phyloP scores from a whole-genome alignment of 176 grass and related monocot species.

The Eragrostis nindensis region DNA sequence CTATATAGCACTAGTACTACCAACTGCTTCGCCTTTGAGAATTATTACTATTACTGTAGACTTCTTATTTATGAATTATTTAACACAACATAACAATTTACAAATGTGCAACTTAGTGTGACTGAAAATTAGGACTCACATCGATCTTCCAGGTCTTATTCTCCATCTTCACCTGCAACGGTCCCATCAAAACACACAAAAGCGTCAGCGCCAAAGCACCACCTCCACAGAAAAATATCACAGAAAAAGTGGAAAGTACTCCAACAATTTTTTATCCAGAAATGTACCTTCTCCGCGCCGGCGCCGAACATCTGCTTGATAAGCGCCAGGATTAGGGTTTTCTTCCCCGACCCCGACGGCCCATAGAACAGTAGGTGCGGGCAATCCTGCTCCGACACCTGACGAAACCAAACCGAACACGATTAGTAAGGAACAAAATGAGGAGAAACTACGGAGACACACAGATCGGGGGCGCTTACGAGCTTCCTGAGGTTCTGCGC shows the following conservation, averaged over 20 bases:
- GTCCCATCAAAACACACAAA: background rate
- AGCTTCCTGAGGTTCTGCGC: constrained; percentile 85
- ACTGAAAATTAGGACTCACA: constrained; percentile 54
- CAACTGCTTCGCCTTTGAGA: background rate
- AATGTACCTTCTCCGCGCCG: constrained; percentile 66
- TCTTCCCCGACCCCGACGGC: constrained; percentile 86
- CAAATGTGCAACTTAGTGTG: background rate
- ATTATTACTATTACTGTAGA: background rate
- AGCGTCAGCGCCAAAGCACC: constrained; percentile 6
- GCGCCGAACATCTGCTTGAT: constrained; percentile 94
- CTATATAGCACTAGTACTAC: background rate
- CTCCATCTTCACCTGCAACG: constrained; percentile 92
- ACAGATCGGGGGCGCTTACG: constrained; percentile 41
- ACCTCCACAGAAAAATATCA: background rate
- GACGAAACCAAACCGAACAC: background rate
- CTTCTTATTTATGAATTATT: background rate
- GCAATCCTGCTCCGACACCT: constrained; percentile 98
- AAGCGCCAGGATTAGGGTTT: constrained; percentile 98
- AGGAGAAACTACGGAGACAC: constrained; percentile 16
- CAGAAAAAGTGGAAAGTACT: background rate
- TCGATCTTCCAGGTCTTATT: constrained; percentile 97
- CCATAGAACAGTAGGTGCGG: constrained; percentile 98
- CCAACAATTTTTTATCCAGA: background rate
- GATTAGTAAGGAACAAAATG: background rate
- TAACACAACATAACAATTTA: background rate